These are phyloP conservation scores for Penicillium sp. DNA, from an alignment of 2,329 filamentous ascomycete genomes.

Conservation along the genomic window DNA sequence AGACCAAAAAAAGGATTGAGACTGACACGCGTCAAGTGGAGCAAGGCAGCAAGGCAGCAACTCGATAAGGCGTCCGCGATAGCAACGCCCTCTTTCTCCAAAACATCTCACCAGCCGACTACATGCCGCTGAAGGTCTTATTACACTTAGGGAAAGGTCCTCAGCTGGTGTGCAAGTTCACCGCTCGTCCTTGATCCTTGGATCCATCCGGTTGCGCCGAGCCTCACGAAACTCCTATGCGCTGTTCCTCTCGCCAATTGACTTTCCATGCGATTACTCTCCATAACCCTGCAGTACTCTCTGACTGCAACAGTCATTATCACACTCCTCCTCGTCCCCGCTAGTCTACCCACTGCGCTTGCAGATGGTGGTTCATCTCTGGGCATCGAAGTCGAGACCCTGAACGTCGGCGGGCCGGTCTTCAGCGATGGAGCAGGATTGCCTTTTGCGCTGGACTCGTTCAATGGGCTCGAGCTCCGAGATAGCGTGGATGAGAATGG, in stretches of 20 bases:
- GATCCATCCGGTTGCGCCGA: not conserved
- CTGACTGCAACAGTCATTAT: slow-evolving; percentile 65
- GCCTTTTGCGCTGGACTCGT: slow-evolving; percentile 27
- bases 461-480: slow-evolving; percentile 31
- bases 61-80: slow-evolving; percentile 13
- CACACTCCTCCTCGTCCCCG: slow-evolving; percentile 57
- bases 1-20: not conserved
- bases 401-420: slow-evolving; percentile 36
- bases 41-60: slow-evolving; percentile 16
- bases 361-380: slow-evolving; percentile 56
- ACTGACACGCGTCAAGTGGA: not conserved
- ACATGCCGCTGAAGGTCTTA: slow-evolving; percentile 5
- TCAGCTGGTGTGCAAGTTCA: not conserved
- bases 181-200: slow-evolving; percentile 6
- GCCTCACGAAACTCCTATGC: slow-evolving; percentile 4
- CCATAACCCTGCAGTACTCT: slow-evolving; percentile 69
- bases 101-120: slow-evolving; percentile 4
- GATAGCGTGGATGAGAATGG: slow-evolving; percentile 31
- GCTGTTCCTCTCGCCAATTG: slow-evolving; percentile 6
- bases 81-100: not conserved
- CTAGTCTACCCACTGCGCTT: slow-evolving; percentile 61
- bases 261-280: slow-evolving; percentile 47
- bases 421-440: slow-evolving; percentile 33
- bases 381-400: slow-evolving; percentile 48
- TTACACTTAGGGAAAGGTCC: slow-evolving; percentile 1